Base-by-base conservation (phyloP, 75 land plant species). In the Selaginella tamariscina region DNA sequence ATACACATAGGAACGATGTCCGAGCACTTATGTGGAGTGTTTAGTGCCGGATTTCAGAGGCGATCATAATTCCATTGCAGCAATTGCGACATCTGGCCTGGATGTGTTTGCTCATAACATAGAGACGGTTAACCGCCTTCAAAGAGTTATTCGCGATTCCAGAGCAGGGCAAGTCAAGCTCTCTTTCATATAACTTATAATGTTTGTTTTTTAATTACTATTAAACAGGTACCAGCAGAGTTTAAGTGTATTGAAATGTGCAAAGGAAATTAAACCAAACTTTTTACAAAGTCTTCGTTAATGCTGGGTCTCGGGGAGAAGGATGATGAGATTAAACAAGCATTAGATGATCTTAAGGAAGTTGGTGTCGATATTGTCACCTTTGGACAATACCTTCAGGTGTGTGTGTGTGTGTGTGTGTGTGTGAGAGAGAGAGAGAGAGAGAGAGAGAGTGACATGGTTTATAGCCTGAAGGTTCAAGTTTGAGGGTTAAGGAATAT, bases 101-200 rank as follows among this genome's bases (percentile, higher is more conserved):
- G 95, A 93, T 80, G 98, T 93, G 2, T 93, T 93, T 78, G 98
- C 98, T 29, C 98, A 93, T 69, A 93, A 93, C 59, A 77, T 93
- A 56, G 98, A 93, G 74, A 93, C 98, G 54, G 95, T 93, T 60
- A 89, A 76, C 66, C 77, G 98, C 28, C 88, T 93, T 18, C 98
- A 93, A 62, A 62, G 95, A 65, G 84, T 93, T 78, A 95, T 93
- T 0, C 79, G 98, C 72, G 98, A 93, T 84, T 86, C 88, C 67
- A 76, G 90, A 9, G 98, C 95, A 31, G 98, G 98, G 98, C 86
- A 66, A 77, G 81, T 24, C 59, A 39, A 39, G 11, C 11, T n/a
- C n/a, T n/a, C n/a, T n/a, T n/a, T 64, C 54, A 27, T n/a, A n/a
- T n/a, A n/a, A n/a, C n/a, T n/a, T n/a, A n/a, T n/a, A n/a, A n/a